Evolutionary conservation across 2,329 filamentous ascomycete genomes (phyloP), one percentile per base, ranked within the genome.

Genomic region (Talaromyces sp.): DNA sequence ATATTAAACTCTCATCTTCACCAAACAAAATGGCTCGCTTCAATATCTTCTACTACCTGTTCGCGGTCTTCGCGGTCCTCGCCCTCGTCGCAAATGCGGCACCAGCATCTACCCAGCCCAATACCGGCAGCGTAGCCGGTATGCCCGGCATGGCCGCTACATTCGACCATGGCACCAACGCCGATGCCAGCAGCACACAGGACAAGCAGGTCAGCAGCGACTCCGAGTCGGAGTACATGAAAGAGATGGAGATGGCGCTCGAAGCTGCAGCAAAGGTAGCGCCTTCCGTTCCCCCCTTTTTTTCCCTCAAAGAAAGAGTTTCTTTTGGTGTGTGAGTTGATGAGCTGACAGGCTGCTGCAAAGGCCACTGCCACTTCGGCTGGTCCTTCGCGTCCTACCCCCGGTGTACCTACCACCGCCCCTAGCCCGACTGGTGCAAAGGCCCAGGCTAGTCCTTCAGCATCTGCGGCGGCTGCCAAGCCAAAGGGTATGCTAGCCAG

Each of bases 1-100:
- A 66, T 13, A 31, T 27, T 13, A 50, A 50, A 1, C 13, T 11
- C 13, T 66, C 31, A 22, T 67, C 66, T 41, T 41, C 11, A 49
- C 8, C 31, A 54, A n/a, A 43, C 35, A 72, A 35, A 67, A 77
- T 77, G 75, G 69, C 73, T 50, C 75, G 74, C 45, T 68, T 74
- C 69, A 75, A 56, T 35, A 7, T 58, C 57, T 59, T 66, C 49
- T 47, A 75, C 24, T 74, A 73, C 31, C 66, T 75, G 60, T 64
- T 76, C 33, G 70, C 74, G 19, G 62, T 72, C 50, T 69, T 73
- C 59, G 66, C 76, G 31, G 66, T 72, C 60, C 68, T 78, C 33
- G 75, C 73, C 7, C 64, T 73, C 8, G 60, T 73, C 35, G 71
- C 72, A 43, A 66, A 73, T 37, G 75, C 75, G 2, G 64, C 73